Conservation (phyloP, 225 moss, liverwort and hornwort species). For the Antitrichia curtipendula region DNA sequence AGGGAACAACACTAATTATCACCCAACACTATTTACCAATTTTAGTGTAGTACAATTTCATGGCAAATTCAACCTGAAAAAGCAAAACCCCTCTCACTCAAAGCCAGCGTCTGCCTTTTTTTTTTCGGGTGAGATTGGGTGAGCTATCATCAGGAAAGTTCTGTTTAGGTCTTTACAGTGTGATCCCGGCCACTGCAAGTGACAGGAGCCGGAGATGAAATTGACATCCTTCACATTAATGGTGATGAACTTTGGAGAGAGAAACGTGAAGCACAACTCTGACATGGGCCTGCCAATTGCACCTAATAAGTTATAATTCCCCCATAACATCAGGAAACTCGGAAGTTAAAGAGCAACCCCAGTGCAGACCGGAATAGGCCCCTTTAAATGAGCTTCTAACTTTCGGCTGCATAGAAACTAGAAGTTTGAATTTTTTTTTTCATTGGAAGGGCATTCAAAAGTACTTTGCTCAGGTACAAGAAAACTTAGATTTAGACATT, state of each 20-base stretch:
- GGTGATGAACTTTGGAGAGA: background rate
- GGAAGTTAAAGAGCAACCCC: background rate
- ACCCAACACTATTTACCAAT: no score
- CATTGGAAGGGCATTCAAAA: background rate
- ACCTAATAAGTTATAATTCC: background rate
- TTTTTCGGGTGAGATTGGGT: background rate
- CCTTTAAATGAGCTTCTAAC: background rate
- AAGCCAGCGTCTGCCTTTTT: background rate
- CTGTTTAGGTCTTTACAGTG: background rate
- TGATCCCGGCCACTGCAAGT: background rate
- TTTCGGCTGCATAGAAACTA: rapidly evolving
- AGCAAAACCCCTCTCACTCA: background rate
- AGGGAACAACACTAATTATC: no score
- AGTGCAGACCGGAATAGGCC: background rate
- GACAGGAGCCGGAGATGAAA: background rate
- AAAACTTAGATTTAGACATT: background rate
- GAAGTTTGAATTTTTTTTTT: background rate
- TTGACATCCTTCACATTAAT: background rate
- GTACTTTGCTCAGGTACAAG: background rate
- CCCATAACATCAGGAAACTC: background rate
- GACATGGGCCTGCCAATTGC: background rate
- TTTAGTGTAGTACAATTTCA: background rate
- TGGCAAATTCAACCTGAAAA: background rate
- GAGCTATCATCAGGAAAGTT: background rate
- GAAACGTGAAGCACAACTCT: background rate